Percentiles rank a stretch among this genome's conserved stretches.
Evolutionary conservation across 352 stramenopile genomes (phyloP).

Genomic region (Phytophthora syringae): DNA sequence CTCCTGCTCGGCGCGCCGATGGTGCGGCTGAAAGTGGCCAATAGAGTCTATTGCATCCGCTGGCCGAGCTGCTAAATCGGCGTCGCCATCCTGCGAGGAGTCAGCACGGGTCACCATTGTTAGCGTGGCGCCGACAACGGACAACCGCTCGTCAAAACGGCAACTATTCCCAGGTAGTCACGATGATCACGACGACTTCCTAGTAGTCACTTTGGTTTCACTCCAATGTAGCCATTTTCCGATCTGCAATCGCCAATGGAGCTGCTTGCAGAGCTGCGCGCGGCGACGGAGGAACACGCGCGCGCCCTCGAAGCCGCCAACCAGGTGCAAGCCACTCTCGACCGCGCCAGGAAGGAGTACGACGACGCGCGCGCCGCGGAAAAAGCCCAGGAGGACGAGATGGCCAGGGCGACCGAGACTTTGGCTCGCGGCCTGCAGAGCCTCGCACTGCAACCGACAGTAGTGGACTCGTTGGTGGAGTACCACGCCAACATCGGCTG

Average conservation of each 20-base stretch:
- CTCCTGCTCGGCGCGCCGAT: too few species aligned
- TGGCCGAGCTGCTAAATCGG: too few species aligned
- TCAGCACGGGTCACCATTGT: too few species aligned
- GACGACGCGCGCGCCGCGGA: conserved; percentile 33
- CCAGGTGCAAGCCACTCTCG: conserved; percentile 22
- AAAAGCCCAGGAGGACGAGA: conserved; percentile 35
- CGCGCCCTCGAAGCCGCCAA: conserved; percentile 38
- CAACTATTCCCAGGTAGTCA: too few species aligned
- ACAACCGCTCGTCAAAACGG: too few species aligned
- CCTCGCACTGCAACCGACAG: conserved; percentile 14
- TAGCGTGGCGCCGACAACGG: too few species aligned
- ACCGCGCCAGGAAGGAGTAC: conserved; percentile 36
- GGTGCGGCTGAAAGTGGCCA: too few species aligned
- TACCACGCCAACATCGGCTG: conserved; percentile 86
- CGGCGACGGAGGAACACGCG: conserved; percentile 50
- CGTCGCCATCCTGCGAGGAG: too few species aligned
- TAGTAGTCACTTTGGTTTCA: too few species aligned
- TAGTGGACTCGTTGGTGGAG: conserved; percentile 58
- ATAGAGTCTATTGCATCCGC: too few species aligned
- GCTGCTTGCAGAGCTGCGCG: conserved; percentile 42
- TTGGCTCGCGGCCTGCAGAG: conserved; percentile 29
- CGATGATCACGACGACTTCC: too few species aligned
- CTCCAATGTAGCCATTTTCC: conserved; percentile 8
- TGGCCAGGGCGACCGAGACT: conserved; percentile 35
- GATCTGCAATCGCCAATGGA: conserved; percentile 13